Base-by-base conservation (phyloP, 78 protist species). In the Anaeramoeba flamelloides region DNA sequence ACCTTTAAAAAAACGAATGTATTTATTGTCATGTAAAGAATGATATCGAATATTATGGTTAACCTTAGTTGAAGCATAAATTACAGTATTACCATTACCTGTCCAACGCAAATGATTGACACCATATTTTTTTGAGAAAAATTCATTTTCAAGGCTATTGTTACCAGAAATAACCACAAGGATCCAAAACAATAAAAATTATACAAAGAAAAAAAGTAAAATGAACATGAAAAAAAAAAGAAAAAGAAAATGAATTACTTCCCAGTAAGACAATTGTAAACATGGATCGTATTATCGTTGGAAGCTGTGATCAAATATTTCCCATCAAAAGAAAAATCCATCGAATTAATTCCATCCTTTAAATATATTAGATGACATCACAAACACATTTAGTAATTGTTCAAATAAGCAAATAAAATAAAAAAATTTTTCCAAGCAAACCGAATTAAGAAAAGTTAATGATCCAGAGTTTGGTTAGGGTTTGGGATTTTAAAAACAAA, bases 281-380 rank as follows among this genome's bases (percentile, higher is more conserved):
- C 75, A 38, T 81, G 87, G 41, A 89, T 77, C 0, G 86, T 79
- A 69, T 87, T 90, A 38, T 89, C 92, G 37, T 89, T 88, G 3
- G 86, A 69, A 36, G 92, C 74, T 40, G 92, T 86, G 30, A 89
- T 81, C 8, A 87, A 17, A 74, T 77, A 41, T 81, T 85, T 38
- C 31, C 89, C 91, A 38, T 83, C 84, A 41, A 77, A 40, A 38
- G 64, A 41, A 78, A 88, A 84, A 40, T 87, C 89, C 69, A 88
- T 39, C 26, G 91, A 83, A 34, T 88, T 88, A 32, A 88, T 82
- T 33, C 80, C n/a, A n/a, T n/a, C n/a, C n/a, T n/a, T n/a, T n/a
- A n/a, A n/a, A n/a, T n/a, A n/a, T n/a, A n/a, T n/a, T n/a, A n/a
- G n/a, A n/a, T n/a, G n/a, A n/a, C n/a, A n/a, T n/a, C n/a, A n/a